A percentile compares a stretch with the other conserved stretches of the same genome.
These are phyloP conservation scores for Pyrus betulifolia DNA, from an alignment of 306 rosid genomes.

Conservation along the genomic window DNA sequence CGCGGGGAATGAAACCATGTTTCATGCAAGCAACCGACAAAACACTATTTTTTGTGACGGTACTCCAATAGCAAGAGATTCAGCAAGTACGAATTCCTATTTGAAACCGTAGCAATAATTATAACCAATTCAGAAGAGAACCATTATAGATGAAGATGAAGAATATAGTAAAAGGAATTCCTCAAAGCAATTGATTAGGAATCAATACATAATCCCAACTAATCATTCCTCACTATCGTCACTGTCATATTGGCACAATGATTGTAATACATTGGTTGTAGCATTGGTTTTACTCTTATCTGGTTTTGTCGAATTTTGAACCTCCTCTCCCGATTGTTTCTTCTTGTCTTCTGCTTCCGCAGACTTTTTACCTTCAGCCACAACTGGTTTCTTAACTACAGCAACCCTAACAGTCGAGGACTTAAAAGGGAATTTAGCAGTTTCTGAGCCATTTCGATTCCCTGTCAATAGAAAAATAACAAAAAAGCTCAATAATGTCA, in stretches of 20 bases:
- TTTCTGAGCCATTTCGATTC: constrained; percentile 18
- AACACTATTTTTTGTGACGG: too few species aligned
- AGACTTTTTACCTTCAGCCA: constrained; percentile 1
- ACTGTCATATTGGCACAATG: constrained; percentile 51
- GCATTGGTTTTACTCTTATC: constrained; percentile 7
- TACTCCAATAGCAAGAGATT: too few species aligned
- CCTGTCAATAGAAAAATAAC: constrained; percentile 31
- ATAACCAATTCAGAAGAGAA: too few species aligned
- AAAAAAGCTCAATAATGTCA: background rate
- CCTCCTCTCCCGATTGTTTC: constrained; percentile 19
- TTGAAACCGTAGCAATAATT: too few species aligned
- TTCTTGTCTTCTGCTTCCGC: constrained; percentile 23
- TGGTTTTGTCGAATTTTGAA: background rate
- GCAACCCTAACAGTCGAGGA: constrained; percentile 41
- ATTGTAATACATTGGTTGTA: constrained; percentile 24
- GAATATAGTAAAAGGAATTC: too few species aligned
- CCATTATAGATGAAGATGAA: too few species aligned
- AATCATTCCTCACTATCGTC: constrained; percentile 18
- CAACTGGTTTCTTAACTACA: constrained; percentile 39
- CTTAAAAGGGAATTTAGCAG: constrained; percentile 26
- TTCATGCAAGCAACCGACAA: too few species aligned
- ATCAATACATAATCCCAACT: background rate
- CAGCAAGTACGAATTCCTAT: too few species aligned
- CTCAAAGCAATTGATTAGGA: too few species aligned
- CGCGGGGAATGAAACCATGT: too few species aligned